These are phyloP conservation scores for Persicaria maculosa DNA, from an alignment of 148 eudicot genomes.

Conservation along the genomic window DNA sequence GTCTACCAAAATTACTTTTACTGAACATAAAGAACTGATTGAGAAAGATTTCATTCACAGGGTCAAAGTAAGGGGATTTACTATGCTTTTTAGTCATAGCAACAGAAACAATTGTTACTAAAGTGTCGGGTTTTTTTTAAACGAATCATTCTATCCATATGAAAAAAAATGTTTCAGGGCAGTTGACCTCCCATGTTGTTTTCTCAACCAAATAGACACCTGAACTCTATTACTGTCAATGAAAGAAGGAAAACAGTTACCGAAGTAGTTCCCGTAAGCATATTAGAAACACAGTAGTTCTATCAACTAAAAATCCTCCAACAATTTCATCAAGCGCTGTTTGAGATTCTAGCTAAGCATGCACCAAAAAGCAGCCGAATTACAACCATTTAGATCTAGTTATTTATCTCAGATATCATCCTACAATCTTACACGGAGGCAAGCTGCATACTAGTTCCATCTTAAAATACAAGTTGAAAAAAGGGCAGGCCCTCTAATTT, in stretches of 20 bases:
- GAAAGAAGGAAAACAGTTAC: background rate
- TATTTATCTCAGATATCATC: background rate
- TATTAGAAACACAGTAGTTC: background rate
- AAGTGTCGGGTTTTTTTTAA: background rate
- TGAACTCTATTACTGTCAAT: background rate
- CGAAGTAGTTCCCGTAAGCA: background rate
- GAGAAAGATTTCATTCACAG: background rate
- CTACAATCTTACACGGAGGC: constrained; percentile 3
- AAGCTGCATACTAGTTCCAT: background rate
- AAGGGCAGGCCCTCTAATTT: background rate
- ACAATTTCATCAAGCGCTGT: background rate
- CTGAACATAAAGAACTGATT: background rate
- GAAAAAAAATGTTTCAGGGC: background rate
- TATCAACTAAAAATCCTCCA: background rate
- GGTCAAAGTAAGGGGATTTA: background rate
- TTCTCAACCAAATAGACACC: background rate
- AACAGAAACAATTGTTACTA: background rate
- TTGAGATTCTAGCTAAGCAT: background rate
- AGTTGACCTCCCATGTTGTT: background rate
- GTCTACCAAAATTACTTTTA: background rate
- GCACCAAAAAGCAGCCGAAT: background rate
- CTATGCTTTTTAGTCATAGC: background rate
- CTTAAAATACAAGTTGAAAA: background rate
- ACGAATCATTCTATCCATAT: background rate
- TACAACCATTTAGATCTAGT: background rate